phyloP scores from a whole-genome alignment of 257 asterid genomes.

The Ocimum tenuiflorum region DNA sequence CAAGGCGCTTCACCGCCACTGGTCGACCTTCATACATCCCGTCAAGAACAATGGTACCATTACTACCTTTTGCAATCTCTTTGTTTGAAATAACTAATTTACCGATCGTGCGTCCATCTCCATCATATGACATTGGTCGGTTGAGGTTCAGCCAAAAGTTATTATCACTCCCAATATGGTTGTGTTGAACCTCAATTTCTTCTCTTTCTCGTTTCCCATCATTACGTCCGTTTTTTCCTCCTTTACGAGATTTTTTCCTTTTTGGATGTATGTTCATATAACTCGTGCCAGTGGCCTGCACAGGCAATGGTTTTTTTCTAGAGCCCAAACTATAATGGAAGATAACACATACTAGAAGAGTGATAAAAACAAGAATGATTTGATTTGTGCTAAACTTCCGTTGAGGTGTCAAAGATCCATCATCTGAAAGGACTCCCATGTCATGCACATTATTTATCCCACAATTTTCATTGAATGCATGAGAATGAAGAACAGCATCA shows the following conservation, averaged over 20 bases:
- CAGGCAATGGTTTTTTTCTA: conserved; percentile 25
- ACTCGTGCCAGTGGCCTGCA: conserved; percentile 22
- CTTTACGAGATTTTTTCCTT: conserved; percentile 57
- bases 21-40: conserved; percentile 78
- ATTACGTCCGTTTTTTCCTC: conserved; percentile 45
- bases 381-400: conserved; percentile 20
- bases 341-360: conserved; percentile 28
- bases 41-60: conserved; percentile 87
- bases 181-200: conserved; percentile 31
- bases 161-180: conserved; percentile 25
- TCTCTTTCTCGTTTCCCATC: conserved; percentile 39
- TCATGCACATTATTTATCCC: conserved; percentile 19
- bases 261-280: conserved; percentile 32
- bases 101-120: conserved; percentile 67
- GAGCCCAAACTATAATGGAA: conserved; percentile 19
- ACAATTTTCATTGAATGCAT: conserved; percentile 3
- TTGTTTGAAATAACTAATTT: conserved; percentile 60
- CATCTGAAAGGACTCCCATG: conserved; percentile 14
- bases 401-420: conserved; percentile 14
- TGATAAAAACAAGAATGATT: conserved; percentile 19
- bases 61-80: conserved; percentile 90
- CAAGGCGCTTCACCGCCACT: conserved; percentile 95
- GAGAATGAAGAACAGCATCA: conserved; percentile 22
- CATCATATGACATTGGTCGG: conserved; percentile 27
- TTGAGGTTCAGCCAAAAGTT: conserved; percentile 46